Evolutionary conservation across 805 yeast genomes (phyloP).

Genomic region (Debaryomyces maramus): DNA sequence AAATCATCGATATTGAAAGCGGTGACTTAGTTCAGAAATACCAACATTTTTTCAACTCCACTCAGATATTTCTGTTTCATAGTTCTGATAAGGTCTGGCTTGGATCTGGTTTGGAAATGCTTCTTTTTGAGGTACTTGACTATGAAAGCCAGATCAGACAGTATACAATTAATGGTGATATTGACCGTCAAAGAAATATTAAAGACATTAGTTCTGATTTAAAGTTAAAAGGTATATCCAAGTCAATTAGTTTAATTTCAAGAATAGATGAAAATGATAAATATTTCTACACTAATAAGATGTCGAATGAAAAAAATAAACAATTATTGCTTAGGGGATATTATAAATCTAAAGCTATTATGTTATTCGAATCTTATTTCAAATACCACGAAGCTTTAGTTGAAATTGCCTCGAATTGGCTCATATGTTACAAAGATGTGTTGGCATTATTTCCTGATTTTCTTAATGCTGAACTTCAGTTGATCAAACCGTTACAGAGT

Average conservation of each 20-base stretch:
- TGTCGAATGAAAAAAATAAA: conserved; percentile 20
- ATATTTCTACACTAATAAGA: conserved; percentile 21
- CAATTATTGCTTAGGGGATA: conserved; percentile 35
- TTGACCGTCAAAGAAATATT: conserved; percentile 17
- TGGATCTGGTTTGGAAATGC: conserved; percentile 30
- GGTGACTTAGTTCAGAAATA: conserved; percentile 39
- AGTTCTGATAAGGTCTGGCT: conserved; percentile 16
- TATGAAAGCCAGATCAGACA: conserved; percentile 39
- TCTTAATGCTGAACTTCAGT: conserved; percentile 24
- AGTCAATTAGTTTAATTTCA: conserved; percentile 31
- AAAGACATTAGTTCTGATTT: conserved; percentile 30
- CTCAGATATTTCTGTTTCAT: conserved; percentile 17
- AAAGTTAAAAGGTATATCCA: conserved; percentile 32
- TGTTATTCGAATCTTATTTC: conserved; percentile 32
- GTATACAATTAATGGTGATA: conserved; percentile 24
- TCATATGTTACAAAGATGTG: conserved; percentile 34
- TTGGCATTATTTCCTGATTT: conserved; percentile 40
- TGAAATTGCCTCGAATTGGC: conserved; percentile 43
- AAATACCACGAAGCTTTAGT: conserved; percentile 41
- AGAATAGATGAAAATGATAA: conserved; percentile 24
- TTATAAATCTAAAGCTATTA: conserved; percentile 31
- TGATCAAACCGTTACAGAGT: neutral
- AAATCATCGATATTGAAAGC: conserved; percentile 32
- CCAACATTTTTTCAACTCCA: conserved; percentile 31
- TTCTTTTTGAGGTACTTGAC: conserved; percentile 28